These are phyloP conservation scores for Kazachstania psychrophila DNA, from an alignment of 805 yeast genomes.

Conservation along the genomic window DNA sequence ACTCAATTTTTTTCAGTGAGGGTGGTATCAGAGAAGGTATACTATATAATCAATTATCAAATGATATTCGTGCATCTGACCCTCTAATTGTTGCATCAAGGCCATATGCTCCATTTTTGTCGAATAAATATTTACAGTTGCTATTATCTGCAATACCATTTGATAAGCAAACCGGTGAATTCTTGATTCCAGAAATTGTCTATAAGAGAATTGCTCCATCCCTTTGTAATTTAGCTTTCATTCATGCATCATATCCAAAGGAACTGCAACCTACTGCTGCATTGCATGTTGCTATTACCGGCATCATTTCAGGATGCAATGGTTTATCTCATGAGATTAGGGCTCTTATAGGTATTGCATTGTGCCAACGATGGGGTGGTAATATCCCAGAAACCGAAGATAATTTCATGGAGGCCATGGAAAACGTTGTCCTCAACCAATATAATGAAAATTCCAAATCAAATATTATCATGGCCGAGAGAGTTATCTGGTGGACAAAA, in stretches of 20 bases:
- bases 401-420: slow-evolving; percentile 36
- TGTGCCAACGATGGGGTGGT: slow-evolving; percentile 78
- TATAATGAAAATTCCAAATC: slow-evolving; percentile 27
- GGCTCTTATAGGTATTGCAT: slow-evolving; percentile 61
- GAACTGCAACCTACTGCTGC: slow-evolving; percentile 71
- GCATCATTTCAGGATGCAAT: slow-evolving; percentile 65
- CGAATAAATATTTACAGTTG: slow-evolving; percentile 47
- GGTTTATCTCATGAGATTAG: slow-evolving; percentile 65
- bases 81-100: slow-evolving; percentile 61
- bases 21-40: slow-evolving; percentile 77
- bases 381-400: slow-evolving; percentile 54
- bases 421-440: slow-evolving; percentile 40
- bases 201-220: slow-evolving; percentile 56
- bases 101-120: slow-evolving; percentile 64
- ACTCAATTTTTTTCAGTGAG: slow-evolving; percentile 58
- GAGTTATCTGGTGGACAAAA: slow-evolving; percentile 62
- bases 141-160: slow-evolving; percentile 50
- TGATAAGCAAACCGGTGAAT: slow-evolving; percentile 18
- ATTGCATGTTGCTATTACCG: slow-evolving; percentile 61
- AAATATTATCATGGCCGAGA: slow-evolving; percentile 25
- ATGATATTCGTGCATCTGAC: slow-evolving; percentile 50
- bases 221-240: slow-evolving; percentile 62
- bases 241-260: slow-evolving; percentile 67
- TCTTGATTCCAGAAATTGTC: slow-evolving; percentile 47
- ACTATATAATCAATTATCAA: slow-evolving; percentile 51